Conservation (phyloP, 352 stramenopile species). For the Phytophthora tentaculata region DNA sequence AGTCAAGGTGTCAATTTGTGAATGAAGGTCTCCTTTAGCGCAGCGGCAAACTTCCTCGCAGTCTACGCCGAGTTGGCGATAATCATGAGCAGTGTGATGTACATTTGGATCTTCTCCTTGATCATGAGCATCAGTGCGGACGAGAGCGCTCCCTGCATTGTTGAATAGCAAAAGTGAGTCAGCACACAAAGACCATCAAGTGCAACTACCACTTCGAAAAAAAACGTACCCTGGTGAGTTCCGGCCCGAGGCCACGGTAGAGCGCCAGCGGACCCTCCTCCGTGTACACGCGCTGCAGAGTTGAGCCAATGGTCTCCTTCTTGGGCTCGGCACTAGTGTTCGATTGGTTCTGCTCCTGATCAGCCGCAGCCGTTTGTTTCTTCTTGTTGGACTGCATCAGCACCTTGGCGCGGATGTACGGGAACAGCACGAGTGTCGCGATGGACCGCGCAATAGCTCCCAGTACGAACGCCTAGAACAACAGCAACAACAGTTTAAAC, state of each 20-base stretch:
- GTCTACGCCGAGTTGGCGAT: slow-evolving; percentile 49
- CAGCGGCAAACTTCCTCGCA: not conserved
- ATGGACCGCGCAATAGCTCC: slow-evolving; percentile 94
- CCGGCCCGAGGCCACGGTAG: slow-evolving; percentile 94
- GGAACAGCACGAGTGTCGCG: slow-evolving; percentile 96
- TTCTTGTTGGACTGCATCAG: slow-evolving; percentile 93
- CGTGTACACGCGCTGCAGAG: slow-evolving; percentile 75
- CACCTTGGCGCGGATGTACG: slow-evolving; percentile 97
- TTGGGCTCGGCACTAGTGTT: slow-evolving; percentile 36
- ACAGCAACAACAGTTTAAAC: slow-evolving; percentile 4
- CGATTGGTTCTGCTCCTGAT: slow-evolving; percentile 16
- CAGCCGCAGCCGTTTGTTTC: slow-evolving; percentile 32
- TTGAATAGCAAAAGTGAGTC: slow-evolving; percentile 12
- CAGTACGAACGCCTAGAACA: slow-evolving; percentile 92
- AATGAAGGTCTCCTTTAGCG: slow-evolving; percentile 15
- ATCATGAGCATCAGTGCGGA: slow-evolving; percentile 98
- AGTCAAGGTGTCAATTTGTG: slow-evolving; percentile 9
- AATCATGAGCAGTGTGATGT: slow-evolving; percentile 87
- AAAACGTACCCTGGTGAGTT: slow-evolving; percentile 88
- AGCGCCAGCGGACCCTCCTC: slow-evolving; percentile 89
- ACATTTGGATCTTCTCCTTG: slow-evolving; percentile 96
- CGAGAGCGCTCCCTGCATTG: slow-evolving; percentile 91
- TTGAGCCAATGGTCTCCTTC: slow-evolving; percentile 82
- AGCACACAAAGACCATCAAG: not conserved
- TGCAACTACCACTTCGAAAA: not conserved